Percentiles rank a stretch among this genome's conserved stretches.
Evolutionary conservation across 495 filamentous ascomycete genomes (phyloP).

Genomic region (Lichina pygmaea): DNA sequence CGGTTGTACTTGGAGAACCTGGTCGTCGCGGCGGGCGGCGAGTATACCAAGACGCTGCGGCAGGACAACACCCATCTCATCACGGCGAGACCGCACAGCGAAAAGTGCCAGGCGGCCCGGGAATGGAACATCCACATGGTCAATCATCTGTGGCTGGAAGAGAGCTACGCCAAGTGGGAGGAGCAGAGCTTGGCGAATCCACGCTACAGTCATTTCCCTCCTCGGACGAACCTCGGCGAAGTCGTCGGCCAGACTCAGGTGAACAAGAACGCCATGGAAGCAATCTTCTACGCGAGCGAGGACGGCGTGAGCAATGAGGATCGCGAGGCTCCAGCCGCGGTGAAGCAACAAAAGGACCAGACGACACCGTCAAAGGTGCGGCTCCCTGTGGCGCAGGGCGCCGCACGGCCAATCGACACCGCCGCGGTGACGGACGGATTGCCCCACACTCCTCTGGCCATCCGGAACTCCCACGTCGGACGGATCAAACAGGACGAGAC

Average conservation of each 20-base stretch:
- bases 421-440: neutral
- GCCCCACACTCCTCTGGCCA: neutral
- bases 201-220: slow-evolving; percentile 61
- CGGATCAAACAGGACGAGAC: neutral
- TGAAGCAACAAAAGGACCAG: neutral
- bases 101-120: slow-evolving; percentile 71
- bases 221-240: slow-evolving; percentile 72
- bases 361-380: neutral
- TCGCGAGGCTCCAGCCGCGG: slow-evolving; percentile 11
- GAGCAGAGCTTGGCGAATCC: slow-evolving; percentile 34
- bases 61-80: slow-evolving; percentile 87
- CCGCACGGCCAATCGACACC: neutral
- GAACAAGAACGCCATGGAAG: slow-evolving; percentile 25
- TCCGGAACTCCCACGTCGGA: neutral
- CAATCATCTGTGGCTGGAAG: slow-evolving; percentile 95
- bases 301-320: neutral
- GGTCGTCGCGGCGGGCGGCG: slow-evolving; percentile 52
- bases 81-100: slow-evolving; percentile 61
- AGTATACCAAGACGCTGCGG: slow-evolving; percentile 79
- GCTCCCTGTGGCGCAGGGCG: neutral
- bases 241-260: slow-evolving; percentile 67
- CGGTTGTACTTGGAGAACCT: slow-evolving; percentile 83
- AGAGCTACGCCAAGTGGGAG: slow-evolving; percentile 76
- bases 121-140: slow-evolving; percentile 81
- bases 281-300: slow-evolving; percentile 21